phyloP scores from a whole-genome alignment of 1,139 yeast genomes.

The Yarrowia galli region DNA sequence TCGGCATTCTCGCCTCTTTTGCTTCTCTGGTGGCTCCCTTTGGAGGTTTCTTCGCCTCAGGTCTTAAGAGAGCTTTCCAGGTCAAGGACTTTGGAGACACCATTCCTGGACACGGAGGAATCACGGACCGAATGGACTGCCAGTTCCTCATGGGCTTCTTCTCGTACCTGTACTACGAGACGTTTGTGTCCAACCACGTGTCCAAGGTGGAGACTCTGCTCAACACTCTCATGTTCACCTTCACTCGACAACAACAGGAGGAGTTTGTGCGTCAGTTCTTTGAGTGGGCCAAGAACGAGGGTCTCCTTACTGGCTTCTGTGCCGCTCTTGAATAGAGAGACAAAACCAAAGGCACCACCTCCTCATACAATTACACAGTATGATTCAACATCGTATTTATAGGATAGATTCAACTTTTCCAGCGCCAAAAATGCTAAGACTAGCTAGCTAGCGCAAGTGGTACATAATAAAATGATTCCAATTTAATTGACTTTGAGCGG shows the following conservation, averaged over 20 bases:
- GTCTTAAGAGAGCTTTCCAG: slow-evolving; percentile 95
- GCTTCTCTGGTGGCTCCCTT: slow-evolving; percentile 98
- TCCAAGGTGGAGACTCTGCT: slow-evolving; percentile 74
- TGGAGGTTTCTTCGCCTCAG: slow-evolving; percentile 98
- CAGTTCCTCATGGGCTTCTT: slow-evolving; percentile 98
- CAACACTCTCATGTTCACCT: slow-evolving; percentile 76
- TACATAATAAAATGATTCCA: slow-evolving; percentile 32
- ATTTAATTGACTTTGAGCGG: background rate
- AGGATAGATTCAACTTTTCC: slow-evolving; percentile 38
- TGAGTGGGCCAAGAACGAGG: slow-evolving; percentile 50
- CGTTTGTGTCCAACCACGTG: slow-evolving; percentile 74
- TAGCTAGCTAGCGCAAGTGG: slow-evolving; percentile 22
- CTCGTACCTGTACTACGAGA: slow-evolving; percentile 88
- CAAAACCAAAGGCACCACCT: too few relatives aligned
- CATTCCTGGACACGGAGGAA: slow-evolving; percentile 98
- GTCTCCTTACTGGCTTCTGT: slow-evolving; percentile 20
- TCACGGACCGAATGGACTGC: slow-evolving; percentile 97
- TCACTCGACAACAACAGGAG: slow-evolving; percentile 70
- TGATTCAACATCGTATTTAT: slow-evolving; percentile 37
- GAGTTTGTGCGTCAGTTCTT: slow-evolving; percentile 68
- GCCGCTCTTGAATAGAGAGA: slow-evolving; percentile 19
- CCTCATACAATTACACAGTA: slow-evolving; percentile 23
- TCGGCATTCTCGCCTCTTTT: slow-evolving; percentile 84
- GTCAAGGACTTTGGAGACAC: slow-evolving; percentile 93
- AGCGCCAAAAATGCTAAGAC: background rate